Evolutionary conservation across 257 asterid genomes (phyloP).

Genomic region (Agastache rugosa): DNA sequence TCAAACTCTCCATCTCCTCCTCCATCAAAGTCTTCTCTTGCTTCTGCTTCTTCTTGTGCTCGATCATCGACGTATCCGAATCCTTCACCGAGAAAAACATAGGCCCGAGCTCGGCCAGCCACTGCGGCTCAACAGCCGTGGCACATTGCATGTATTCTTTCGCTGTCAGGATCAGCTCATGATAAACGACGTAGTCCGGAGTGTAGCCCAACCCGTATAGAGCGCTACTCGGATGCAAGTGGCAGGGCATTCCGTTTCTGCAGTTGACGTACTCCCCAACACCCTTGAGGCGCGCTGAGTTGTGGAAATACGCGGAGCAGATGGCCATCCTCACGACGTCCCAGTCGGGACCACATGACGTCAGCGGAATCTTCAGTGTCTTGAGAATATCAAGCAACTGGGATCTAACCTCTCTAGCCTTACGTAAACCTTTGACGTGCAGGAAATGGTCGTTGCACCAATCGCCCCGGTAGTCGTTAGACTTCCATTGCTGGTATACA

Average conservation of each 20-base stretch:
- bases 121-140: conserved; percentile 89
- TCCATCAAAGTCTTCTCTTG: conserved; percentile 95
- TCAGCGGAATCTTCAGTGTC: conserved; percentile 73
- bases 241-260: conserved; percentile 94
- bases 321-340: conserved; percentile 86
- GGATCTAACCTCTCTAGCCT: conserved; percentile 93
- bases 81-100: conserved; percentile 97
- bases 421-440: conserved; percentile 86
- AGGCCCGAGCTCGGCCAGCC: conserved; percentile 97
- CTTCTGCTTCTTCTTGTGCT: conserved; percentile 87
- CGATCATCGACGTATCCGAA: conserved; percentile 80
- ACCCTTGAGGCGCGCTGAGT: conserved; percentile 81
- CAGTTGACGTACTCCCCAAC: conserved; percentile 92
- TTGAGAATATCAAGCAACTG: conserved; percentile 82
- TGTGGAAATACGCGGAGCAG: conserved; percentile 93
- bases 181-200: conserved; percentile 94
- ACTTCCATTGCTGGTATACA: conserved; percentile 89
- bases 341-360: conserved; percentile 92
- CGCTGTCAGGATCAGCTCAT: conserved; percentile 77
- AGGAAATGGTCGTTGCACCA: conserved; percentile 95
- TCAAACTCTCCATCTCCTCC: conserved; percentile 92
- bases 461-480: conserved; percentile 83
- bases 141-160: conserved; percentile 98
- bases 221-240: conserved; percentile 95
- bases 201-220: conserved; percentile 86